Evolutionary conservation across 2,329 filamentous ascomycete species (phyloP).

Genomic region (Colletotrichum somersetense): DNA sequence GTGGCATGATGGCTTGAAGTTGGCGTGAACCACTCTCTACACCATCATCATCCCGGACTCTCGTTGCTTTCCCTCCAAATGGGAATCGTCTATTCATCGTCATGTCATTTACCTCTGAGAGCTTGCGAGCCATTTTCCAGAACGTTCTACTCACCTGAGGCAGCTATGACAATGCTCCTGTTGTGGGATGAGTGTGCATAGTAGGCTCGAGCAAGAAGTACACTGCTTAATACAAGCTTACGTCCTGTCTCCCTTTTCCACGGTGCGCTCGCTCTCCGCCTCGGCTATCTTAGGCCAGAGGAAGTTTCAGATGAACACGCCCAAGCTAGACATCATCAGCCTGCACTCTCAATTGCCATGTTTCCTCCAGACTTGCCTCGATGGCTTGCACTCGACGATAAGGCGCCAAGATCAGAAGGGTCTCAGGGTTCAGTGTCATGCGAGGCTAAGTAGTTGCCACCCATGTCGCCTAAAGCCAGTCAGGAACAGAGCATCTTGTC

Average conservation of each 20-base stretch:
- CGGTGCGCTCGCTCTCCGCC: background rate
- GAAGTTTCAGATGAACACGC: slow-evolving; percentile 31
- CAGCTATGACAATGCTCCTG: background rate
- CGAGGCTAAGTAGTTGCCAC: slow-evolving; percentile 6
- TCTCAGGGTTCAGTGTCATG: slow-evolving; percentile 30
- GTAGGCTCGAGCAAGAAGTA: background rate
- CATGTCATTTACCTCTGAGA: background rate
- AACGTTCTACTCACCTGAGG: background rate
- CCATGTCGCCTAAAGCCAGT: background rate
- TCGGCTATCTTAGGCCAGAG: background rate
- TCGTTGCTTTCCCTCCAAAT: background rate
- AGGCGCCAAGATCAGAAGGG: background rate
- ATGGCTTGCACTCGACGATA: slow-evolving; percentile 25
- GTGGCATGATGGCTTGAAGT: background rate
- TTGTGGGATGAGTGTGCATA: background rate
- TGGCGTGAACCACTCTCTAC: background rate
- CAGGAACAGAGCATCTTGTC: background rate
- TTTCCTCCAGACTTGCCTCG: background rate
- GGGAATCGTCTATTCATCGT: background rate
- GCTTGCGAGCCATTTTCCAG: background rate
- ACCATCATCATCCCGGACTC: background rate
- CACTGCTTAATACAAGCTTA: background rate
- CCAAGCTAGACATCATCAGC: slow-evolving; percentile 10
- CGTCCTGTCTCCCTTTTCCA: background rate
- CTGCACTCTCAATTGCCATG: background rate